A percentile compares a stretch with the other conserved stretches of the same genome.
phyloP scores from a whole-genome alignment of 2,329 filamentous ascomycete genomes.

The Venturia carpophila region DNA sequence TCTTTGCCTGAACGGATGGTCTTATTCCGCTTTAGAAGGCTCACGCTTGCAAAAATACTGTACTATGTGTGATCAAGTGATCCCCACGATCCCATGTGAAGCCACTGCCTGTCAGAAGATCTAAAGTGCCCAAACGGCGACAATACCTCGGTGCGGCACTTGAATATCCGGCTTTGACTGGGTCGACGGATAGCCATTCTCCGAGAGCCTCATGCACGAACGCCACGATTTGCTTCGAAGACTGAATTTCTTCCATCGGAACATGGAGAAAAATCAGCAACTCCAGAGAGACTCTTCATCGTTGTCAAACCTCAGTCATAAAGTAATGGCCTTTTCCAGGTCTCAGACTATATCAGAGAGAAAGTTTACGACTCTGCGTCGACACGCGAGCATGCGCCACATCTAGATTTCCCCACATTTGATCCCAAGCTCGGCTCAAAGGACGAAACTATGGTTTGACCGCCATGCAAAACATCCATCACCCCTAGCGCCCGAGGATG shows the following conservation, averaged over 20 bases:
- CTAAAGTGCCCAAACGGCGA: background rate
- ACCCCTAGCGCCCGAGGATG: conserved; percentile 11
- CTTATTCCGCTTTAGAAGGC: background rate
- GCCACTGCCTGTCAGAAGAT: conserved; percentile 1
- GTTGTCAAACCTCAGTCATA: background rate
- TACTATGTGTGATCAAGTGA: no score
- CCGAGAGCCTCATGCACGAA: conserved; percentile 12
- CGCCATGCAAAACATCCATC: background rate
- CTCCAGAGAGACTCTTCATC: background rate
- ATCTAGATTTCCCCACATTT: background rate
- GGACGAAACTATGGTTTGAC: background rate
- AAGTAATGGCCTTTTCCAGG: background rate
- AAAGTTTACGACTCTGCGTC: background rate
- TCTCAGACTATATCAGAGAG: background rate
- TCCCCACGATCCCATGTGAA: conserved; percentile 9
- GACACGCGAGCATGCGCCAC: conserved; percentile 14
- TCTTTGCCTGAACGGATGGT: background rate
- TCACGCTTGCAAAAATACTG: background rate
- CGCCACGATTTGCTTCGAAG: background rate
- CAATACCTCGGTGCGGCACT: background rate
- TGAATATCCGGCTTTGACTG: background rate
- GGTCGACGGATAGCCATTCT: background rate
- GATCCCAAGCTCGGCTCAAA: conserved; percentile 11
- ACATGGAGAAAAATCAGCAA: background rate
- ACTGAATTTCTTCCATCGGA: background rate